Conservation (phyloP, 2,329 filamentous ascomycete genomes). For the Acephala macrosclerotiorum region DNA sequence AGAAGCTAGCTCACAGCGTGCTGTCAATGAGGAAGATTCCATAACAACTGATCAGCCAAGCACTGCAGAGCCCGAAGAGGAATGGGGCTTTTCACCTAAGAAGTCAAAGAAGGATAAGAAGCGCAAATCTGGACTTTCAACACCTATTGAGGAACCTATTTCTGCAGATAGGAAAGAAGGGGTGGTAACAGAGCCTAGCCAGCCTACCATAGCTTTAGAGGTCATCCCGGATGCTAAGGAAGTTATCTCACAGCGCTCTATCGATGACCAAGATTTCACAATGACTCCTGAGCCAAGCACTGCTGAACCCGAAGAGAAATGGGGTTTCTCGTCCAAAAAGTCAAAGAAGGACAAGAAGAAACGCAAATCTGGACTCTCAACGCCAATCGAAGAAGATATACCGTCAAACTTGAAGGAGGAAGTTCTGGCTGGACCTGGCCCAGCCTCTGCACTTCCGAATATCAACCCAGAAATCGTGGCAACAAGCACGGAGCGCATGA, state of each 20-base stretch:
- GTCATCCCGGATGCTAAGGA: too few species aligned
- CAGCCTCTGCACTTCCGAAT: not conserved
- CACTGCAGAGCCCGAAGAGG: slow-evolving; percentile 10
- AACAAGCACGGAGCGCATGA: slow-evolving; percentile 30
- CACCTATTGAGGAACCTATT: slow-evolving; percentile 23
- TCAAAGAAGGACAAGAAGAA: slow-evolving; percentile 32
- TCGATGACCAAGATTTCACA: not conserved
- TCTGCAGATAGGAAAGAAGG: not conserved
- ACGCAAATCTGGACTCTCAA: slow-evolving; percentile 28
- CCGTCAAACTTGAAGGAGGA: not conserved
- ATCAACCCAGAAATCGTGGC: not conserved
- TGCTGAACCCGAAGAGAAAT: slow-evolving; percentile 16
- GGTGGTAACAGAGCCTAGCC: not conserved
- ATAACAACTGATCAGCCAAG: too few species aligned
- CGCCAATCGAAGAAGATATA: slow-evolving; percentile 23
- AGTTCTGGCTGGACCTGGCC: not conserved
- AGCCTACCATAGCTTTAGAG: too few species aligned
- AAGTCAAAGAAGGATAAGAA: slow-evolving; percentile 31
- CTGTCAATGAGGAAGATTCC: too few species aligned
- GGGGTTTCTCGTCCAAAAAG: slow-evolving; percentile 23
- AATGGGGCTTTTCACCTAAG: slow-evolving; percentile 22
- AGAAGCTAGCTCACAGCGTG: not conserved
- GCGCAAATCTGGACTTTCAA: slow-evolving; percentile 27
- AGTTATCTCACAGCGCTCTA: too few species aligned
- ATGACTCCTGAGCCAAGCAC: not conserved